phyloP scores from a whole-genome alignment of 495 filamentous ascomycete genomes.

The Trichoderma parareesei region DNA sequence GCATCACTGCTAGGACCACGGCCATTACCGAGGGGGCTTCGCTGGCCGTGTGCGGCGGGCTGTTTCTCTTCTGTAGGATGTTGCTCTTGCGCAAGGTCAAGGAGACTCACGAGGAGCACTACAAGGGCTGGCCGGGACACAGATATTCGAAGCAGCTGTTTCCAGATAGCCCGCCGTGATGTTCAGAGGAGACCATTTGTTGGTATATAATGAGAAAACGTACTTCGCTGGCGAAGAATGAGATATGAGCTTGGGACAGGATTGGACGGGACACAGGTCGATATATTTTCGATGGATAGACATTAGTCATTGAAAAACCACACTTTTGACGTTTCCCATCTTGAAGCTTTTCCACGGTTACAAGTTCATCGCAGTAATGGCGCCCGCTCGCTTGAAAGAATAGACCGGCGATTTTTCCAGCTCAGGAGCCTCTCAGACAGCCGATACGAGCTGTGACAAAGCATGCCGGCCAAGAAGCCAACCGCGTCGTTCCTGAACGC shows the following conservation, averaged over 20 bases:
- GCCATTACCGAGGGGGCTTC: not conserved
- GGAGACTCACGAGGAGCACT: not conserved
- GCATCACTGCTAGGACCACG: conserved; percentile 15
- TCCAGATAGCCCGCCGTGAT: not conserved
- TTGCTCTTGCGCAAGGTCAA: not conserved
- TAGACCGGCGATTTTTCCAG: not conserved
- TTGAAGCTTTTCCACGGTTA: not conserved
- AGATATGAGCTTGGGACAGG: not conserved
- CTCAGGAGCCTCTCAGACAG: not conserved
- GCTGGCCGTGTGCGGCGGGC: not conserved
- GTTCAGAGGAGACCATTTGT: not conserved
- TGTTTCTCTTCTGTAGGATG: not conserved
- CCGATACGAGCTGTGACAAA: conserved; percentile 41
- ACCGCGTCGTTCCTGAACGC: conserved; percentile 87
- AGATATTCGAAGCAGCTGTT: not conserved
- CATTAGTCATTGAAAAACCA: not conserved
- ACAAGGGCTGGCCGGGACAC: not conserved
- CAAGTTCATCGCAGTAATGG: not conserved
- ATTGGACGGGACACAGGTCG: not conserved
- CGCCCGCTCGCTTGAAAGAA: not conserved
- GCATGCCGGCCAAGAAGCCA: conserved; percentile 74
- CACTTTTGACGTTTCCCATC: not conserved
- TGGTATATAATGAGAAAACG: not conserved
- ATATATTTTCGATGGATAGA: not conserved
- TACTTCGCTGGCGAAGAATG: conserved; percentile 6